These are phyloP conservation scores for Juglanconis juglandina DNA, from an alignment of 2,329 filamentous ascomycete species.

Conservation along the genomic window DNA sequence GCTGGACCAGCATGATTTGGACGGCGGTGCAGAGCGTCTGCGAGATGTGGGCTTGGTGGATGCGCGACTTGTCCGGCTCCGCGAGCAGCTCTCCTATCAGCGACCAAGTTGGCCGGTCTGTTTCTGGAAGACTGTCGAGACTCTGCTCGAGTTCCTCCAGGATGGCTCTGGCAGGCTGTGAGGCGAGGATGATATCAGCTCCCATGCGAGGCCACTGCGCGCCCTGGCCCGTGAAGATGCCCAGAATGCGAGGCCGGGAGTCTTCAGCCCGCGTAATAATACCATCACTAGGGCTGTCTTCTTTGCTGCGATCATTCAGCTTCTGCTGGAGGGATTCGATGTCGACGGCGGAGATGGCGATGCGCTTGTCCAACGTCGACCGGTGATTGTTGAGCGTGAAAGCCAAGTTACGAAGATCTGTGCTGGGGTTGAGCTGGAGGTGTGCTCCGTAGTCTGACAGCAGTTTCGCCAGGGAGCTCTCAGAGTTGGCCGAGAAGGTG, in stretches of 20 bases:
- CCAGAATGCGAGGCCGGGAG: too few relatives aligned
- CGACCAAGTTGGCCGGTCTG: neutral
- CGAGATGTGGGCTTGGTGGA: conserved; percentile 3
- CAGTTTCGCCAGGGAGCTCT: conserved; percentile 22
- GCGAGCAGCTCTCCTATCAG: neutral
- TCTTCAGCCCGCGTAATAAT: too few relatives aligned
- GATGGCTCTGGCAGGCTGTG: neutral
- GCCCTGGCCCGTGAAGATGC: conserved; percentile 8
- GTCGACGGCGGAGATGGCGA: too few relatives aligned
- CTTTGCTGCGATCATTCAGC: too few relatives aligned
- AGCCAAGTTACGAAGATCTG: too few relatives aligned
- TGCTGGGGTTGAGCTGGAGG: too few relatives aligned
- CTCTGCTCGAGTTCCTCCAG: neutral
- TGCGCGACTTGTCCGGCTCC: neutral
- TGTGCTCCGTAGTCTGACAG: too few relatives aligned
- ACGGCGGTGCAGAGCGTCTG: conserved; percentile 33
- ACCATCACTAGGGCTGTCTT: neutral
- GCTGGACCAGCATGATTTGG: conserved; percentile 34
- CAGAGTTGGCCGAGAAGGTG: conserved; percentile 28
- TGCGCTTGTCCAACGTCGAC: too few relatives aligned
- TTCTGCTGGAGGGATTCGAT: too few relatives aligned
- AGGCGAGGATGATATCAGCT: neutral
- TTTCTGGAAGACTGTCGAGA: neutral
- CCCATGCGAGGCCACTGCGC: conserved; percentile 11
- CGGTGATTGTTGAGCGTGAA: too few relatives aligned